Percentiles rank a stretch among this genome's conserved stretches.
These are phyloP conservation scores for Cymbidium sinense DNA, from an alignment of 106 monocot genomes.

Conservation along the genomic window DNA sequence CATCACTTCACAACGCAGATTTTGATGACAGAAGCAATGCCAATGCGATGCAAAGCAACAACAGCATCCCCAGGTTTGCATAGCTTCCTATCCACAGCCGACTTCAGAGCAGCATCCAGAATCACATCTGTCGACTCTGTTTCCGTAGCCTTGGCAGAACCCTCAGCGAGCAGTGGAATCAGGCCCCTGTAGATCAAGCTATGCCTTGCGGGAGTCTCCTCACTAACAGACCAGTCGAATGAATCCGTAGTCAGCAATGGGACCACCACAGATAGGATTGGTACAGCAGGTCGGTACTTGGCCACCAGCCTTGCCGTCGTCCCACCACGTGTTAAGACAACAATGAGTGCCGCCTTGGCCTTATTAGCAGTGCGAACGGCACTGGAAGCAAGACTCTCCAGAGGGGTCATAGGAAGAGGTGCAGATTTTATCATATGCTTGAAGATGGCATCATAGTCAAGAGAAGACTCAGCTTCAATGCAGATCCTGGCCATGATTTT, in stretches of 20 bases:
- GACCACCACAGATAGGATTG: constrained; percentile 49
- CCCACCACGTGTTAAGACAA: constrained; percentile 47
- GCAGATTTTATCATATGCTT: constrained; percentile 30
- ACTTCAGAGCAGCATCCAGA: constrained; percentile 29
- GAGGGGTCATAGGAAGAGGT: constrained; percentile 47
- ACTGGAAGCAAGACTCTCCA: constrained; percentile 44
- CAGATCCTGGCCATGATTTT: constrained; percentile 49
- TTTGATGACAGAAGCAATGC: constrained; percentile 48
- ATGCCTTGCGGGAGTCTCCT: constrained; percentile 42
- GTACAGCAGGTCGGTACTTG: constrained; percentile 44
- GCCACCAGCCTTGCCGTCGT: constrained; percentile 45
- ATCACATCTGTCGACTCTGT: constrained; percentile 35
- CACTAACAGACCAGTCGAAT: constrained; percentile 37
- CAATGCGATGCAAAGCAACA: constrained; percentile 49
- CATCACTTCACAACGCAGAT: constrained; percentile 39
- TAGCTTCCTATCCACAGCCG: constrained; percentile 13
- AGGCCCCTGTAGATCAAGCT: constrained; percentile 40
- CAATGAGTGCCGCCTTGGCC: constrained; percentile 29
- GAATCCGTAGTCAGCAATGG: constrained; percentile 36
- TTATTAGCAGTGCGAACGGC: constrained; percentile 41
- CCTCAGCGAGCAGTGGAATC: constrained; percentile 35
- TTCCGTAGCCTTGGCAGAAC: constrained; percentile 43
- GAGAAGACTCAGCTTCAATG: constrained; percentile 44
- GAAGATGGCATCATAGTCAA: constrained; percentile 41
- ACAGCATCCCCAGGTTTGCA: constrained; percentile 38